These are phyloP conservation scores for Curvularia lunata DNA, from an alignment of 2,329 filamentous ascomycete genomes.

Conservation along the genomic window DNA sequence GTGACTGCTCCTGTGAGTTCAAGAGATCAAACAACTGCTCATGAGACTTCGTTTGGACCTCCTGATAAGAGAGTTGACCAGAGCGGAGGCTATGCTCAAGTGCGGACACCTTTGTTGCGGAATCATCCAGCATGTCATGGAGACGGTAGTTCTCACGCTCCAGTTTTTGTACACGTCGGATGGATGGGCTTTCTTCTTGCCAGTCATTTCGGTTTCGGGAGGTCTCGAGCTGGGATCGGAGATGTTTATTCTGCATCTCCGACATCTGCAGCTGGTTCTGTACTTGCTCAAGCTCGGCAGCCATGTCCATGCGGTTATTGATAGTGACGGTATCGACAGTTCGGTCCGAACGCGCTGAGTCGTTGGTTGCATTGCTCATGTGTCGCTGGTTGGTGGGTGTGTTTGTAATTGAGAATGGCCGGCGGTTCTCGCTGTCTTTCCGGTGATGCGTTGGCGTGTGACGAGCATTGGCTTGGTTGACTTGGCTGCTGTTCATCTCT, in stretches of 20 bases:
- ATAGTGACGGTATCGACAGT: constrained; percentile 83
- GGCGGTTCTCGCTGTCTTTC: constrained; percentile 63
- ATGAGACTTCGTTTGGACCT: constrained; percentile 91
- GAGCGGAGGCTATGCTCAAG: constrained; percentile 86
- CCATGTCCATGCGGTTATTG: constrained; percentile 89
- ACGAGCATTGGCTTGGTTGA: constrained; percentile 56
- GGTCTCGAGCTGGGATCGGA: constrained; percentile 84
- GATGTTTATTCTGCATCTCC: constrained; percentile 93
- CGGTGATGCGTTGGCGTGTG: constrained; percentile 76
- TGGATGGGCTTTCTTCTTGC: constrained; percentile 77
- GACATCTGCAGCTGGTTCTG: constrained; percentile 93
- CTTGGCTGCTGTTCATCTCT: constrained; percentile 85
- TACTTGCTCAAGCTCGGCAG: constrained; percentile 86
- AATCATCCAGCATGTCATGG: constrained; percentile 94
- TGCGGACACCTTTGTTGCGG: constrained; percentile 86
- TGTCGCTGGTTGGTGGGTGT: constrained; percentile 76
- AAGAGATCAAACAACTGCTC: constrained; percentile 93
- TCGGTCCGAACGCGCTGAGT: constrained; percentile 83
- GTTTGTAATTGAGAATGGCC: constrained; percentile 74
- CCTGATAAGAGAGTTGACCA: constrained; percentile 85
- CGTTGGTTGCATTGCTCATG: constrained; percentile 69
- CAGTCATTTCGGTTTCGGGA: constrained; percentile 67
- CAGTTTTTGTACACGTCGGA: constrained; percentile 84
- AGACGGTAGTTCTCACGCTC: constrained; percentile 90
- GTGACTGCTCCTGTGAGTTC: constrained; percentile 89